Evolutionary conservation across 441 rosid genomes (phyloP).

Genomic region (Erysimum cheiri): DNA sequence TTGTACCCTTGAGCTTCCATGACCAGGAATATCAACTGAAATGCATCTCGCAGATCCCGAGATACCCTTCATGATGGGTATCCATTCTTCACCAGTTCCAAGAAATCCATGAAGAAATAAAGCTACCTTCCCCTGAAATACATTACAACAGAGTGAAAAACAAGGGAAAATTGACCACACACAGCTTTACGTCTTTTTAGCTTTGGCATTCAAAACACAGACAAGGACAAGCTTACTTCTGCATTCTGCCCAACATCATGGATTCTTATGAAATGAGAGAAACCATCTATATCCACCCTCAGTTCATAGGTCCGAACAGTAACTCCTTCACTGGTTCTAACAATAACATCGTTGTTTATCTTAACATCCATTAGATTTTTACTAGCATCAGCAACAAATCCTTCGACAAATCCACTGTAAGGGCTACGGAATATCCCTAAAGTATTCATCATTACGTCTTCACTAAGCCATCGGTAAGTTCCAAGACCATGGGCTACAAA

Average conservation of each 20-base stretch:
- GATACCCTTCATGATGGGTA: conserved; percentile 77
- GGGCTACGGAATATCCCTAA: conserved; percentile 61
- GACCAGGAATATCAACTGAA: conserved; percentile 92
- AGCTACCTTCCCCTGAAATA: conserved; percentile 61
- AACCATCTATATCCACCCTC: conserved; percentile 56
- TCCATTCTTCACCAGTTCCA: conserved; percentile 94
- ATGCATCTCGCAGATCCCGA: conserved; percentile 85
- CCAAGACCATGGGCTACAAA: conserved; percentile 93
- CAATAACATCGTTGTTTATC: conserved; percentile 58
- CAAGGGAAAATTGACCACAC: conserved; percentile 25
- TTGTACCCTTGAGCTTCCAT: conserved; percentile 69
- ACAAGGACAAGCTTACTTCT: conserved; percentile 52
- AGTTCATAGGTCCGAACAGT: conserved; percentile 55
- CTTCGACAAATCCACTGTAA: conserved; percentile 66
- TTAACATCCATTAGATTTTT: conserved; percentile 61
- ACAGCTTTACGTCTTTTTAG: conserved; percentile 15
- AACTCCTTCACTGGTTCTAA: conserved; percentile 49
- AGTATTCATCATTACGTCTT: conserved; percentile 67
- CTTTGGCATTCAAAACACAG: conserved; percentile 20
- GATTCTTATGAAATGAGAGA: conserved; percentile 57
- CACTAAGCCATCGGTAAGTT: conserved; percentile 85
- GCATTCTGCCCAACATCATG: conserved; percentile 58
- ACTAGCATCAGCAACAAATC: conserved; percentile 61
- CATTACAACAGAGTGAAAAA: conserved; percentile 24
- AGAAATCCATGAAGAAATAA: conserved; percentile 94